phyloP scores from a whole-genome alignment of 805 yeast genomes.

The Candida tallmaniae region DNA sequence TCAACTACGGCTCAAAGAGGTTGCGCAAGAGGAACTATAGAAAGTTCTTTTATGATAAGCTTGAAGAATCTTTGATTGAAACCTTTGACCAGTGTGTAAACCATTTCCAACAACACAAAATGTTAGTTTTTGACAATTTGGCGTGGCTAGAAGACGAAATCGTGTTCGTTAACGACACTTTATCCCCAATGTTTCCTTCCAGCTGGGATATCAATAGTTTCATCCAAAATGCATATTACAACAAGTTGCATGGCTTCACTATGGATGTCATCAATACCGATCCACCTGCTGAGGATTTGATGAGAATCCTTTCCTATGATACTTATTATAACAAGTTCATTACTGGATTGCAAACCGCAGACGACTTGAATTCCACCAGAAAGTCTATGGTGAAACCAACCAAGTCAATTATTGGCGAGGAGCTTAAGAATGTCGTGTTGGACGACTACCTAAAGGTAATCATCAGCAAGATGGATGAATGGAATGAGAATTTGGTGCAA shows the following conservation, averaged over 20 bases:
- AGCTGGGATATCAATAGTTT: constrained; percentile 69
- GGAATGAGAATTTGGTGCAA: constrained; percentile 69
- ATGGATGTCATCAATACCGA: constrained; percentile 60
- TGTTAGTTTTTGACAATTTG: constrained; percentile 62
- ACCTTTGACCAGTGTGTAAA: constrained; percentile 65
- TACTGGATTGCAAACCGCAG: constrained; percentile 19
- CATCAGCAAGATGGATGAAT: constrained; percentile 71
- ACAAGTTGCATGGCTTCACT: constrained; percentile 59
- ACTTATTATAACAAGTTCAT: constrained; percentile 50
- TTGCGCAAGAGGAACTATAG: constrained; percentile 54
- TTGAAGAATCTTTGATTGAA: constrained; percentile 57
- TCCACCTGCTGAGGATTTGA: constrained; percentile 73
- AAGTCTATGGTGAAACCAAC: constrained; percentile 19
- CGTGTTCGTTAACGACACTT: constrained; percentile 54
- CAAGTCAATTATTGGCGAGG: constrained; percentile 62
- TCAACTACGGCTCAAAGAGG: constrained; percentile 27
- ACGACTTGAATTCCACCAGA: constrained; percentile 11
- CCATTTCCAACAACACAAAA: constrained; percentile 44
- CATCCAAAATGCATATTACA: constrained; percentile 63
- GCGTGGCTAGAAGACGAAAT: constrained; percentile 85
- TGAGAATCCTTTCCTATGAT: constrained; percentile 74
- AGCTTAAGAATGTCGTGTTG: constrained; percentile 65
- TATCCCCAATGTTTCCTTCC: constrained; percentile 58
- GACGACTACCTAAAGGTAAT: constrained; percentile 75
- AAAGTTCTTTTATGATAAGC: constrained; percentile 52